These are phyloP conservation scores for Podaxis mareebaensis DNA, from an alignment of 768 basidiomycete species.

Conservation along the genomic window DNA sequence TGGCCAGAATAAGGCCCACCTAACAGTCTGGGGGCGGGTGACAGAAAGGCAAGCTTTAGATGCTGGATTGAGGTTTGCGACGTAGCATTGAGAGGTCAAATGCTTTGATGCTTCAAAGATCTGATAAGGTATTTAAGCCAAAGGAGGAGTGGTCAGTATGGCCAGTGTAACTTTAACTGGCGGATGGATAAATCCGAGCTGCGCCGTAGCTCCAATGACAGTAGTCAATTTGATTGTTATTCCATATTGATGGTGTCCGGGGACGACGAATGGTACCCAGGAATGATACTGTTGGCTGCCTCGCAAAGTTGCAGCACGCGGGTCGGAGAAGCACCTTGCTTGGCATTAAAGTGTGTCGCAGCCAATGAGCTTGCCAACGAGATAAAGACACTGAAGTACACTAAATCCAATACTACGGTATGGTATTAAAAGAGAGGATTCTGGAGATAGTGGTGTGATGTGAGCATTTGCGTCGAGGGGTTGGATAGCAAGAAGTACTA, in stretches of 20 bases:
- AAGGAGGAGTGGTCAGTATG: background rate
- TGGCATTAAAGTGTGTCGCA: background rate
- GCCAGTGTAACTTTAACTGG: background rate
- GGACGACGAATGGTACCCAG: background rate
- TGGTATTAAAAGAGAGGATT: no score
- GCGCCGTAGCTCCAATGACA: background rate
- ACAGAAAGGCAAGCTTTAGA: background rate
- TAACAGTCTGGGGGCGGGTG: no score
- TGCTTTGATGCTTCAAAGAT: background rate
- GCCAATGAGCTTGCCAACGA: background rate
- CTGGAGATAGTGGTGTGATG: no score
- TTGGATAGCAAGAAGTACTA: no score
- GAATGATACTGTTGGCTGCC: background rate
- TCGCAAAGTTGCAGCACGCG: background rate
- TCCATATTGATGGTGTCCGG: background rate
- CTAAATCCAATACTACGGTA: background rate
- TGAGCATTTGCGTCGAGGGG: no score
- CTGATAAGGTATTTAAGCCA: background rate
- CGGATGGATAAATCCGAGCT: background rate
- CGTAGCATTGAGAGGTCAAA: background rate
- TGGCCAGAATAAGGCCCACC: no score
- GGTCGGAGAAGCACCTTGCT: background rate
- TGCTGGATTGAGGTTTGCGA: background rate
- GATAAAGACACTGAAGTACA: background rate
- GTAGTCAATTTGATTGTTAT: background rate